A percentile compares a stretch with the other conserved stretches of the same genome.
Evolutionary conservation across 129 eudicot species (phyloP).

Genomic region (Dittrichia graveolens): DNA sequence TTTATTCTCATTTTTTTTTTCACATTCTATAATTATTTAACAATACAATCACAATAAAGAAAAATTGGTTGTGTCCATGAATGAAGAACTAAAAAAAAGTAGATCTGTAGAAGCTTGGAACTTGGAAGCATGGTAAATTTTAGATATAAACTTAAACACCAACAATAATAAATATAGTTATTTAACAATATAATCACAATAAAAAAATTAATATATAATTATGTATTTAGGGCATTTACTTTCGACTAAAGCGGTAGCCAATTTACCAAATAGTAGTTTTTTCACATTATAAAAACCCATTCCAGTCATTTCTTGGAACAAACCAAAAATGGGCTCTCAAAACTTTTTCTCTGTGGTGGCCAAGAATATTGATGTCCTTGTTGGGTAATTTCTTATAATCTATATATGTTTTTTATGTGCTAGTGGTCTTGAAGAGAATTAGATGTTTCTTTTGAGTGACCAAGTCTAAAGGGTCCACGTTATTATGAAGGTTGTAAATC

Average conservation of each 20-base stretch:
- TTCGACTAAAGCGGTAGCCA: constrained; percentile 14
- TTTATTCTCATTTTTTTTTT: too few species aligned
- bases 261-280: background rate
- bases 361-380: constrained; percentile 88
- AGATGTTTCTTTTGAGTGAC: too few species aligned
- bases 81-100: too few species aligned
- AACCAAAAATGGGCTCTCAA: constrained; percentile 49
- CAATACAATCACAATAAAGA: too few species aligned
- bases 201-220: background rate
- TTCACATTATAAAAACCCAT: constrained; percentile 32
- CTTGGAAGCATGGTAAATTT: background rate
- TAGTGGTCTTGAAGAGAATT: too few species aligned
- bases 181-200: background rate
- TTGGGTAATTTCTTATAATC: constrained; percentile 48
- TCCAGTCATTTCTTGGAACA: constrained; percentile 13
- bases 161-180: background rate
- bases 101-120: too few species aligned
- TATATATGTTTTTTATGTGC: background rate
- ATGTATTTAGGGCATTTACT: background rate
- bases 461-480: too few species aligned
- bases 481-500: too few species aligned
- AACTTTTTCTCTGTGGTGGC: constrained; percentile 72
- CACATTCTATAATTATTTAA: too few species aligned
- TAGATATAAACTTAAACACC: background rate
- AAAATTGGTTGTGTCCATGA: too few species aligned